phyloP scores from a whole-genome alignment of 2,329 filamentous ascomycete species.

The Verticillium nubilum region DNA sequence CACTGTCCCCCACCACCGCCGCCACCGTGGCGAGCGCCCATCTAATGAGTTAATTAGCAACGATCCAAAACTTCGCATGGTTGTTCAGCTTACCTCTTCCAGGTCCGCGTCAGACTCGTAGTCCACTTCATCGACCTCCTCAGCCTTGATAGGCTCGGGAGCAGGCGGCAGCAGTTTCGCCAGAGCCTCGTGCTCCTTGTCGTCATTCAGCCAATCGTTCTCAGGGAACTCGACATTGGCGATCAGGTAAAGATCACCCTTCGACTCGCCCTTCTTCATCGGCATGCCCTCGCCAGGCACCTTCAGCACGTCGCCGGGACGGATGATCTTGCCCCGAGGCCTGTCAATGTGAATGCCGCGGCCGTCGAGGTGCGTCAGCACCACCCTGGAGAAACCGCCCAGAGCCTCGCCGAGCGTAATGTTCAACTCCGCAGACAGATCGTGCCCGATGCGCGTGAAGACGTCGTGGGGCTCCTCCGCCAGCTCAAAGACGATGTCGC shows the following conservation, averaged over 20 bases:
- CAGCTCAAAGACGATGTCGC: constrained; percentile 88
- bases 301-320: constrained; percentile 80
- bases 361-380: constrained; percentile 88
- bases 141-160: constrained; percentile 55
- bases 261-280: constrained; percentile 73
- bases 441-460: constrained; percentile 78
- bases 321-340: constrained; percentile 74
- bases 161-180: constrained; percentile 69
- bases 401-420: constrained; percentile 81
- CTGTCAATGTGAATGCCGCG: constrained; percentile 80
- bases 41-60: constrained; percentile 36
- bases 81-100: constrained; percentile 57
- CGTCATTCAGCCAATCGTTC: constrained; percentile 72
- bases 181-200: constrained; percentile 65
- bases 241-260: constrained; percentile 81
- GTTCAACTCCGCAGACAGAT: constrained; percentile 76
- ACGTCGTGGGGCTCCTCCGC: constrained; percentile 74
- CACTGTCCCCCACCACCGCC: constrained; percentile 56
- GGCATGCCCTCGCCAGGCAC: constrained; percentile 92
- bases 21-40: constrained; percentile 67
- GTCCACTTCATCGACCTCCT: constrained; percentile 80
- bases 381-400: constrained; percentile 82
- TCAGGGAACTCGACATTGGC: constrained; percentile 87
- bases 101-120: constrained; percentile 80
- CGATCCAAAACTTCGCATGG: neutral